Base-by-base conservation (phyloP, 1,284 basidiomycete species). In the Afroboletus lepidellus region DNA sequence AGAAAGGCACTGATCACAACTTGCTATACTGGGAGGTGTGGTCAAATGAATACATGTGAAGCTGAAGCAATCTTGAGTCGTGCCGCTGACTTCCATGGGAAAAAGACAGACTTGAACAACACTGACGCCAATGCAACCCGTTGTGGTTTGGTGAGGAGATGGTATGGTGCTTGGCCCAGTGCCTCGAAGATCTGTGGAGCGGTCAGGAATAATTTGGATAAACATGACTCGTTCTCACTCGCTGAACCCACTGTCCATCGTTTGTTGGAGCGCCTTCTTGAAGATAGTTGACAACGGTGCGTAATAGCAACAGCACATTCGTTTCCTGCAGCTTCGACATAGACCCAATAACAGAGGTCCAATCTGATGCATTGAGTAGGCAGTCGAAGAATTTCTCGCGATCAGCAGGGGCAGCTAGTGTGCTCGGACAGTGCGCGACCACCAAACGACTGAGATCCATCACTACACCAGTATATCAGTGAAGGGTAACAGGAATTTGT, bases 381-480 rank as follows among this genome's bases (percentile, higher is more conserved):
- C 80, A 74, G 9, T 79, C 72, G 13, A 90, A 75, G 59, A 92
- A 80, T 34, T 71, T 73, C 27, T 77, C 71, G 34, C 79, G 77
- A 44, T 80, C 63, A 13, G 68, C 75, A 0, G 78, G 64, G 8
- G 75, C 69, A 5, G 75, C 66, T 50, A 80, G 78, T 1, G 77
- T 72, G 7, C 77, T 73, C 3, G 84, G 79, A 39, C 79, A 85
- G 60, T 81, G 83, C 0, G 82, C 85, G n/a, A 85, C 77, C 9
- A 96, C 71, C 27, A 94, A 76, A 27, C 96, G 85, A 43, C 85
- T 78, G 8, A 98, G 77, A 65, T 99, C 96, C 61, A 99, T 83
- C 3, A 95, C 92, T 94, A 61, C 25, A 55, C 46, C 51, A 23
- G 23, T 20, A 45, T 16, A 24, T 55, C 30, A 48, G 45, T 49